phyloP scores from a whole-genome alignment of 2,329 filamentous ascomycete species.

The Aspergillus ochraceoroseus region DNA sequence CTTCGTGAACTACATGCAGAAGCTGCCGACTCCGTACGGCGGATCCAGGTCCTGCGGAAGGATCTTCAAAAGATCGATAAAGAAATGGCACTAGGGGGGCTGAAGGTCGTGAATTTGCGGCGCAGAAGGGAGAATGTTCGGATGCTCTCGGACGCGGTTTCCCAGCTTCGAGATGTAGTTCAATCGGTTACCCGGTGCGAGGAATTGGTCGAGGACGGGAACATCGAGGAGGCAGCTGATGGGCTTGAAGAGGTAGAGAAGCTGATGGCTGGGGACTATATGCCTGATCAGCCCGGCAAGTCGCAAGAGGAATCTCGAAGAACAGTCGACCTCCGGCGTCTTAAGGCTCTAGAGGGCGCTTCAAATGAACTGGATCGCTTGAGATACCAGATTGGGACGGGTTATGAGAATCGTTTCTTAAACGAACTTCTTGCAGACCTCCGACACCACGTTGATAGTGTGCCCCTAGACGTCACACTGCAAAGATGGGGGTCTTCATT shows the following conservation, averaged over 20 bases:
- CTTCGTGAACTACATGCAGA: constrained; percentile 87
- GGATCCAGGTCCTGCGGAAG: constrained; percentile 73
- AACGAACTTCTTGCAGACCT: constrained; percentile 73
- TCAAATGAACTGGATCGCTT: constrained; percentile 70
- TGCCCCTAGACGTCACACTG: constrained; percentile 68
- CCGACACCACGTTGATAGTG: constrained; percentile 69
- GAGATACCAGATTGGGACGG: constrained; percentile 75
- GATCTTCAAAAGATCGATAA: constrained; percentile 77
- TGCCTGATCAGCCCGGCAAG: constrained; percentile 27
- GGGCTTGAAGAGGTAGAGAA: constrained; percentile 72
- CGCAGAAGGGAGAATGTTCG: constrained; percentile 77
- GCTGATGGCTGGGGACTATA: constrained; percentile 69
- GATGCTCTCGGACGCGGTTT: constrained; percentile 73
- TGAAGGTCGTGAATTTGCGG: constrained; percentile 80
- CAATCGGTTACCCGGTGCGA: constrained; percentile 72
- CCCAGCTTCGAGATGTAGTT: constrained; percentile 75
- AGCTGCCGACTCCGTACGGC: constrained; percentile 80
- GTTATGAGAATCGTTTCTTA: constrained; percentile 76
- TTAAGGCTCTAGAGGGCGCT: constrained; percentile 75
- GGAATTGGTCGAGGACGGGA: constrained; percentile 72
- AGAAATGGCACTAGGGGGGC: constrained; percentile 77
- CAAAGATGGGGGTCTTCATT: constrained; percentile 79
- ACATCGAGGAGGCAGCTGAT: constrained; percentile 73
- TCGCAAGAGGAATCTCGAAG: constrained; percentile 32
- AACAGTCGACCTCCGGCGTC: constrained; percentile 66